Base-by-base conservation (phyloP, 2,329 filamentous ascomycete genomes). In the Fusarium sp. region DNA sequence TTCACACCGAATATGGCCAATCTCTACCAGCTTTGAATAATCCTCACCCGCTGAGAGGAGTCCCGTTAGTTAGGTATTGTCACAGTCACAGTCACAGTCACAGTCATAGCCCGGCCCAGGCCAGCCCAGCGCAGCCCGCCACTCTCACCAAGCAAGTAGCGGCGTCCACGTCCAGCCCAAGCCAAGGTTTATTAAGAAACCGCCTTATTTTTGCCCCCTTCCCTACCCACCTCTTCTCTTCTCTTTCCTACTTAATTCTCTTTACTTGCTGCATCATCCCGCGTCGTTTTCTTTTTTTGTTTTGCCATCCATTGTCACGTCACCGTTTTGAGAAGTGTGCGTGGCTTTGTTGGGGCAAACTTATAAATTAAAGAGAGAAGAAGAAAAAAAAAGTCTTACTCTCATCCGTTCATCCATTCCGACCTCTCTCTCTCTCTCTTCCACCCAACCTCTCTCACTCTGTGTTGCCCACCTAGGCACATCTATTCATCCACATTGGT, bases 1-100 rank as follows among this genome's bases (percentile, higher is more conserved):
- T 80, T 80, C 78, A 80, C 74, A 78, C 77, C 78, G 78, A 79
- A 80, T 67, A 60, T 62, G 66, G 64, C 62, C 67, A 62, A 60
- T 35, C 35, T 56, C 69, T 73, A 64, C 68, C 61, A 53, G 46
- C 27, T 53, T 14, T 53, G 46, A 53, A 53, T 53, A 53, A 53
- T 53, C 46, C 46, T 53, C 46, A 53, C 46, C 46, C 46, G 46
- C 46, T 53, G 46, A 51, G 46, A 51, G 46, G 46, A 53, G 46
- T 53, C 31, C 31, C 31, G 31, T 33, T 33, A 33, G 31, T 33
- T 14, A 11, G 31, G 12, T 33, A 33, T 33, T 33, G 31, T 33
- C 31, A 33, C 31, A 33, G 31, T 51, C 46, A 29, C 44, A 49
- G 62, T 71, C 70, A 62, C 70, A 72, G 44, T 46, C 42, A 44